Conservation (phyloP, 1,139 yeast genomes). For the Yamadazyma taylorii region DNA sequence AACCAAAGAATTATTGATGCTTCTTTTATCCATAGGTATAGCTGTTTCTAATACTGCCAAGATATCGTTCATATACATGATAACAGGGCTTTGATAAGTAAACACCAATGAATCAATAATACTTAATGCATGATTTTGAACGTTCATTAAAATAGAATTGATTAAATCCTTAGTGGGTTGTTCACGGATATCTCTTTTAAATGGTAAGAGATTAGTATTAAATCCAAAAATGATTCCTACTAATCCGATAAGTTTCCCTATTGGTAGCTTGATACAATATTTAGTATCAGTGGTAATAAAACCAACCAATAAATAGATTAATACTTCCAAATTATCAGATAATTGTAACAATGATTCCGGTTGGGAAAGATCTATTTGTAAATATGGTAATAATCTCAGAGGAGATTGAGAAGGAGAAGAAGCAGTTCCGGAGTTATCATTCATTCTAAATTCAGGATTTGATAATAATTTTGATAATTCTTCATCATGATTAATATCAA, state of each 20-base stretch:
- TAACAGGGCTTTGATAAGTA: conserved; percentile 43
- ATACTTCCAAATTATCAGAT: conserved; percentile 47
- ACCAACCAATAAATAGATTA: conserved; percentile 45
- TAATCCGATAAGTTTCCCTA: conserved; percentile 52
- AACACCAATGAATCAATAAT: conserved; percentile 40
- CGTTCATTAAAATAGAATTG: conserved; percentile 36
- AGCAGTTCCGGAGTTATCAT: too few species aligned
- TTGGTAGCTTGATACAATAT: conserved; percentile 52
- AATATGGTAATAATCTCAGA: conserved; percentile 36
- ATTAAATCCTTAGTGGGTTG: conserved; percentile 44
- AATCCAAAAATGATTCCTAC: conserved; percentile 54
- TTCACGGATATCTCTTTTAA: conserved; percentile 59
- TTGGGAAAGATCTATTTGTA: conserved; percentile 58
- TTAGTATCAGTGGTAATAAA: conserved; percentile 49
- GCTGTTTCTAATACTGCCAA: conserved; percentile 54
- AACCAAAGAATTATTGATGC: conserved; percentile 31
- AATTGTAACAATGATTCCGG: conserved; percentile 52
- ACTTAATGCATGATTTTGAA: conserved; percentile 45
- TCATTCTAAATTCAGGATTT: conserved; percentile 7
- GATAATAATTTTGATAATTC: conserved; percentile 33
- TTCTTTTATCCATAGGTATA: conserved; percentile 48
- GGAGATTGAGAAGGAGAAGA: too few species aligned
- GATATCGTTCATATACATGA: conserved; percentile 50
- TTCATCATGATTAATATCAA: conserved; percentile 56
- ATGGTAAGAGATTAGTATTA: conserved; percentile 52